Percentiles rank a stretch among this genome's conserved stretches.
Conservation (phyloP, 1,139 yeast genomes). For the Pichia sp. region DNA sequence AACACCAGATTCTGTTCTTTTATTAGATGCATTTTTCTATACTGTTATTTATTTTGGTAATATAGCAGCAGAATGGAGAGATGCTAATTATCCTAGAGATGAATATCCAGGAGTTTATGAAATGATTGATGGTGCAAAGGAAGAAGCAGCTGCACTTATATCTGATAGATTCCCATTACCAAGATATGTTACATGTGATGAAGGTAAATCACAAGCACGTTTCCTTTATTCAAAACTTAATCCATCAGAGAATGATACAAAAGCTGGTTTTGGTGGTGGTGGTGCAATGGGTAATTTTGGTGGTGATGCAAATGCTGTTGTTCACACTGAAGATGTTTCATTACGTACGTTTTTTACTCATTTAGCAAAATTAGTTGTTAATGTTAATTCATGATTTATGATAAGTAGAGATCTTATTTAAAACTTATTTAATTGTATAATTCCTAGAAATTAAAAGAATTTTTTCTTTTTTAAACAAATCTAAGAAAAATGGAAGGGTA, state of each 20-base stretch:
- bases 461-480: no score
- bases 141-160: constrained; percentile 85
- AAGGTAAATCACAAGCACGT: constrained; percentile 97
- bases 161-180: constrained; percentile 96
- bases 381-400: constrained; percentile 20
- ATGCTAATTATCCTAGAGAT: constrained; percentile 87
- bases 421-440: not conserved
- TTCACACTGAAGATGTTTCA: constrained; percentile 90
- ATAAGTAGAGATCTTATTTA: not conserved
- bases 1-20: constrained; percentile 77
- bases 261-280: constrained; percentile 36
- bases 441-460: no score
- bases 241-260: constrained; percentile 71
- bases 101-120: constrained; percentile 85
- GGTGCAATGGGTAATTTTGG: constrained; percentile 31
- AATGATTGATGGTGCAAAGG: constrained; percentile 81
- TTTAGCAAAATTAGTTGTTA: constrained; percentile 73
- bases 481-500: no score
- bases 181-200: constrained; percentile 92
- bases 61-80: constrained; percentile 93
- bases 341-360: constrained; percentile 89
- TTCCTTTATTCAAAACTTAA: constrained; percentile 89
- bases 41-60: constrained; percentile 93
- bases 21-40: constrained; percentile 93
- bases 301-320: constrained; percentile 57